phyloP scores from a whole-genome alignment of 768 basidiomycete species.

The Phaeolepiota aurea region DNA sequence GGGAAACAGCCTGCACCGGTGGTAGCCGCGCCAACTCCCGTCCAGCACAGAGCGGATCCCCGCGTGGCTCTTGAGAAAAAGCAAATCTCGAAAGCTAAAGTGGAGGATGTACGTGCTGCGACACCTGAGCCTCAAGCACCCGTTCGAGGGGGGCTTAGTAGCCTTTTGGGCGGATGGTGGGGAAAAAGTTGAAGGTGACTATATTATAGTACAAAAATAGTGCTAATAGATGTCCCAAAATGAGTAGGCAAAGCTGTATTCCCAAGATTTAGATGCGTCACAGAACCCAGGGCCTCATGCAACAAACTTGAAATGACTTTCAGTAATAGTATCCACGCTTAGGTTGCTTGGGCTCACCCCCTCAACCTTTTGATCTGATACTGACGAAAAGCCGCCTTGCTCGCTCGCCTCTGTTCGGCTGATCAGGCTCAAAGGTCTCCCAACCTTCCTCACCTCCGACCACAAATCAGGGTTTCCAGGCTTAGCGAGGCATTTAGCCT shows the following conservation, averaged over 20 bases:
- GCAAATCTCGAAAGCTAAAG: slow-evolving; percentile 40
- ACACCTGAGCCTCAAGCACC: slow-evolving; percentile 43
- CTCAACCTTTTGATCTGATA: slow-evolving; percentile 47
- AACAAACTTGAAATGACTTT: too few relatives aligned
- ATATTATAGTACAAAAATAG: too few relatives aligned
- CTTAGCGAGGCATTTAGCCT: slow-evolving; percentile 40
- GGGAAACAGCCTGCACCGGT: slow-evolving; percentile 41
- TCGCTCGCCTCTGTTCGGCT: slow-evolving; percentile 51
- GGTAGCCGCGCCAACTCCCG: slow-evolving; percentile 13
- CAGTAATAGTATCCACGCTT: too few relatives aligned
- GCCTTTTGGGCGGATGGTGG: slow-evolving; percentile 82
- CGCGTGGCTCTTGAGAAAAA: slow-evolving; percentile 33
- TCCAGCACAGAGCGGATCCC: slow-evolving; percentile 16
- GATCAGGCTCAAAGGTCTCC: slow-evolving; percentile 54
- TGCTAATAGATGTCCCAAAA: too few relatives aligned
- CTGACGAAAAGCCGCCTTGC: slow-evolving; percentile 45
- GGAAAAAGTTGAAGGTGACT: slow-evolving; percentile 25
- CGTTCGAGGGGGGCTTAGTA: slow-evolving; percentile 47
- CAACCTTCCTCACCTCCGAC: slow-evolving; percentile 41
- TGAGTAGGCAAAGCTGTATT: too few relatives aligned
- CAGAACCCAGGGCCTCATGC: too few relatives aligned
- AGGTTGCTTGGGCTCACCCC: too few relatives aligned
- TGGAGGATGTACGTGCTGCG: slow-evolving; percentile 41
- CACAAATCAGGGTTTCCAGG: slow-evolving; percentile 67
- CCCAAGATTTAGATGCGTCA: too few relatives aligned